Evolutionary conservation across 2,329 filamentous ascomycete species (phyloP), one percentile per base, ranked within the genome.

Genomic region (Aschersonia sp.): DNA sequence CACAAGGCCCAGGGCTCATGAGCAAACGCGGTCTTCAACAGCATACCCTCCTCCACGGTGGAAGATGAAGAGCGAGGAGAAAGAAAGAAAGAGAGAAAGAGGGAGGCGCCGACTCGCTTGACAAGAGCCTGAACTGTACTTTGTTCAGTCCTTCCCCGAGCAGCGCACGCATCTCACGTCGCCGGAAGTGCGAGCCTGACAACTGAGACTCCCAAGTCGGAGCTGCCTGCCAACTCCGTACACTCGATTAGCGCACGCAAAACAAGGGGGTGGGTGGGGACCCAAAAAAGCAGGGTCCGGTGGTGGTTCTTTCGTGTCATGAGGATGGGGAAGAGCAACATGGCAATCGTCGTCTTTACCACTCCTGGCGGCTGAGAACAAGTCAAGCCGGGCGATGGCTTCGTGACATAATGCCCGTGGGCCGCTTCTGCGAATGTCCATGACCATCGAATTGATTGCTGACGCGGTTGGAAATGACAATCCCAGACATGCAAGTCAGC

Each of bases 341-440:
- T 38, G 35, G 35, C 35, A 38, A 38, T 38, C 35, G 12, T 38
- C 7, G 35, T 38, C 12, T 38, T 12, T 7, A 29, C 30, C 43
- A 20, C 5, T 32, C 29, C 28, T 44, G 43, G 31, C 32, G 6
- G 38, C 52, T 51, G 48, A 49, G 48, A 48, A 51, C 45, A 9
- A 9, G 35, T 38, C 35, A 38, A 9, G 35, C 35, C 12, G 12
- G 35, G 45, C 3, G 7, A 38, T 38, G 35, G 7, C 12, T 20
- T 20, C 20, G 20, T 20, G 20, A 20, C 20, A 20, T 20, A 20
- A 20, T 20, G 20, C 20, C 20, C 20, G 20, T 20, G 20, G 20
- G 20, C 20, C 20, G 20, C 20, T 20, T 20, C 20, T 20, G 20
- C 20, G 20, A 20, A 20, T 20, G 20, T 20, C 20, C 20, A 20